These are phyloP conservation scores for Blastomyces gilchristii DNA, from an alignment of 2,329 filamentous ascomycete genomes.

Conservation along the genomic window DNA sequence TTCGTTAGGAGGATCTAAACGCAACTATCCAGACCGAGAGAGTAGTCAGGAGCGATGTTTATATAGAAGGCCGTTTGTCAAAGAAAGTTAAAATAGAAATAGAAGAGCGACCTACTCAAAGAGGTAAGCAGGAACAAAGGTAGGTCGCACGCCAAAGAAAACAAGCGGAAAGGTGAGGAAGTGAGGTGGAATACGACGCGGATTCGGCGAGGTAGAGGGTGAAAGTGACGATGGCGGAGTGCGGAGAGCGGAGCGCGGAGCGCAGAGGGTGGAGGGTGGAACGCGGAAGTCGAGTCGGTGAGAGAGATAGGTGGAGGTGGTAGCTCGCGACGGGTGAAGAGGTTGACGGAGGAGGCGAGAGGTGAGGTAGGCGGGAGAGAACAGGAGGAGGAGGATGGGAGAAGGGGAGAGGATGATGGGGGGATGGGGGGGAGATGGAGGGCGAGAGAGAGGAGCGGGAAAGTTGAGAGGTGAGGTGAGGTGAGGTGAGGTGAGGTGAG, in stretches of 20 bases:
- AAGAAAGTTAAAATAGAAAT: neutral
- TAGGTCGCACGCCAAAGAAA: constrained; percentile 3
- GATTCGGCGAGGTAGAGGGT: constrained; percentile 8
- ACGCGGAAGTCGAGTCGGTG: constrained; percentile 10
- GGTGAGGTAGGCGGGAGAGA: constrained; percentile 19
- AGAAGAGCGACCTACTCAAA: constrained; percentile 7
- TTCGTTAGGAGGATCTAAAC: neutral
- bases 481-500: constrained; percentile 1
- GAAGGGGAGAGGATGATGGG: constrained; percentile 13
- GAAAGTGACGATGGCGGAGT: constrained; percentile 11
- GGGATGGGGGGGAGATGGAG: constrained; percentile 13
- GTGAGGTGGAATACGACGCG: constrained; percentile 12
- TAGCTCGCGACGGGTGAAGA: constrained; percentile 17
- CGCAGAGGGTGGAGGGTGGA: constrained; percentile 12
- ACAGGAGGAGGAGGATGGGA: constrained; percentile 16
- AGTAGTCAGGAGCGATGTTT: neutral
- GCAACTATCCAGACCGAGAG: neutral
- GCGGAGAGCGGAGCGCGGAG: constrained; percentile 6
- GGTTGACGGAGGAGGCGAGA: constrained; percentile 13
- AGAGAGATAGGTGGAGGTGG: constrained; percentile 17
- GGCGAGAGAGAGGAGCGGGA: constrained; percentile 15
- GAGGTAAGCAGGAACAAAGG: constrained; percentile 4
- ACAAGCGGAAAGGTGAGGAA: constrained; percentile 11
- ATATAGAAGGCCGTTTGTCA: neutral
- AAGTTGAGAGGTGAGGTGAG: constrained; percentile 11